Base-by-base conservation (phyloP, 1,139 yeast species). In the Saccharomyces uvarum region DNA sequence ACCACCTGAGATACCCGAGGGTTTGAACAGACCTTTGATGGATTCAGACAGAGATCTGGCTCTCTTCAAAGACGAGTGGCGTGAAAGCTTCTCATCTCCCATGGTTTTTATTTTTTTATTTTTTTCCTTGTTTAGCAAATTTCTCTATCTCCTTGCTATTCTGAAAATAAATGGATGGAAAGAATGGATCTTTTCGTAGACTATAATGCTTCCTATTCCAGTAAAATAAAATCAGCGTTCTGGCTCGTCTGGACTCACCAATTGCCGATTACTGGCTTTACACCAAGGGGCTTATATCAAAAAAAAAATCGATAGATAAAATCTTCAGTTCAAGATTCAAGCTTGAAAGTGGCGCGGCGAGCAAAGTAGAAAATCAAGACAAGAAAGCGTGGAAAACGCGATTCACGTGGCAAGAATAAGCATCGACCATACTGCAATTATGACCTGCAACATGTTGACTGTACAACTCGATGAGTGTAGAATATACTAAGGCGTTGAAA, bases 21-120 rank as follows among this genome's bases (percentile, higher is more conserved):
- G 44, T 51, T 60, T 65, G 50, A 67, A 67, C 6, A 67, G 55
- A 7, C 67, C 66, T 51, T 63, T 65, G 11, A 67, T 52, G 7
- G 70, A 66, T 50, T 61, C 65, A 7, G 70, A 65, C 14, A 67
- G 51, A 2, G 70, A 66, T 47, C 68, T 61, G 4, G 54, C 54
- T 32, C 67, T 59, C 44, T 57, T 57, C 3, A 57, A 51, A 44
- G 64, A 59, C 4, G 59, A 26, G 41, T 49, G 38, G 13, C 56
- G 54, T 5, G 59, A 48, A 5, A 24, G 21, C 31, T 50, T 26
- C 13, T 49, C 48, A 11, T 50, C 41, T 49, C 47, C 27, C 14
- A 31, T 14, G 8, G 21, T 21, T 21, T 29, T 14, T 38, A 19
- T 29, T 31, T 13, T 33, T 46, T 2, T n/a, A 27, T 11, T 47